A percentile compares a stretch with the other conserved stretches of the same genome.
Evolutionary conservation across 176 grass and related monocot species (phyloP).

Genomic region (Cenchrus americanus): DNA sequence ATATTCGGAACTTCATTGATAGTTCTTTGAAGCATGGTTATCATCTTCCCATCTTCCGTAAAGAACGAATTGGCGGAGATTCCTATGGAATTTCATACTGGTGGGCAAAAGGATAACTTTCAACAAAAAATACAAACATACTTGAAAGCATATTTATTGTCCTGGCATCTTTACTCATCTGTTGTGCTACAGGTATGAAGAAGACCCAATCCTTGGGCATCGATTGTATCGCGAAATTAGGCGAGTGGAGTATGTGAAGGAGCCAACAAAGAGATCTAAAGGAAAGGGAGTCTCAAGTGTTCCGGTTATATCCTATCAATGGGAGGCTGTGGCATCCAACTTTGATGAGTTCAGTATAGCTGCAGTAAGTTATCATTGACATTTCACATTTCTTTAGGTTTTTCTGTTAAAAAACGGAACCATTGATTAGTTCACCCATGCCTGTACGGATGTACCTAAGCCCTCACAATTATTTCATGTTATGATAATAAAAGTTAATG

Average conservation of each 20-base stretch:
- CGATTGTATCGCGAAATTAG: constrained; percentile 93
- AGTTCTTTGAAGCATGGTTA: constrained; percentile 78
- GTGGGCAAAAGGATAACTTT: constrained; percentile 49
- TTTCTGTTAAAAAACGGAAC: constrained; percentile 14
- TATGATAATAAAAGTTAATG: constrained; percentile 6
- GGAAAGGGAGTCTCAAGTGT: constrained; percentile 51
- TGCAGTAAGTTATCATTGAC: constrained; percentile 64
- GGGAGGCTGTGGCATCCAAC: constrained; percentile 89
- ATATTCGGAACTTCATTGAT: constrained; percentile 87
- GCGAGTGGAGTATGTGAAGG: constrained; percentile 60
- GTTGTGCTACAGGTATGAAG: constrained; percentile 74
- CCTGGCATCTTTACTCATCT: constrained; percentile 38
- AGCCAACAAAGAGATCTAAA: constrained; percentile 58
- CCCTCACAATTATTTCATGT: not conserved
- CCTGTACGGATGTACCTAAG: not conserved
- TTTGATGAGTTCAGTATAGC: constrained; percentile 85
- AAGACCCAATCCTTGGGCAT: constrained; percentile 86
- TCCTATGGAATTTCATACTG: constrained; percentile 93
- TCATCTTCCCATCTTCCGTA: constrained; percentile 71
- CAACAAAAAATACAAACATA: not conserved
- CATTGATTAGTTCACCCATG: constrained; percentile 23
- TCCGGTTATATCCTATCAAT: constrained; percentile 70
- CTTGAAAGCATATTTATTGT: constrained; percentile 7
- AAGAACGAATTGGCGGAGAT: constrained; percentile 88
- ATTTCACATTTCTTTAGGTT: constrained; percentile 18